phyloP scores from a whole-genome alignment of 768 basidiomycete species.

The Sarcomyxa edulis region DNA sequence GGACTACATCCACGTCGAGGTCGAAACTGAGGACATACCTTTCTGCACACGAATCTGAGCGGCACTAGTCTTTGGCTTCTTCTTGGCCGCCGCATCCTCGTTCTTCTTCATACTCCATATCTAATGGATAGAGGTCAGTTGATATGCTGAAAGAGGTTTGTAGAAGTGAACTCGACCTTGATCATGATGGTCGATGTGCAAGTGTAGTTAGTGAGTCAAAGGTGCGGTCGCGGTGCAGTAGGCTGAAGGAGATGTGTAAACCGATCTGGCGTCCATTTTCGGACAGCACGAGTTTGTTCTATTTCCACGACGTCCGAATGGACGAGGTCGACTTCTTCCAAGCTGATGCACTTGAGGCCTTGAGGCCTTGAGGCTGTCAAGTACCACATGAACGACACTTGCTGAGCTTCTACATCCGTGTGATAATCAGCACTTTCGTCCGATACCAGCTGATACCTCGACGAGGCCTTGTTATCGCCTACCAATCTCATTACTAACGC shows the following conservation, averaged over 20 bases:
- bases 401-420: too few species aligned
- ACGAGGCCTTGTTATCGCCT: conserved; percentile 3
- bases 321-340: too few species aligned
- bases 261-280: too few species aligned
- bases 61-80: conserved; percentile 96
- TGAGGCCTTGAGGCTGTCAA: too few species aligned
- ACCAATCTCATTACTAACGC: conserved; percentile 28
- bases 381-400: too few species aligned
- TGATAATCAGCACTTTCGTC: conserved; percentile 7
- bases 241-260: conserved; percentile 4
- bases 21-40: conserved; percentile 44
- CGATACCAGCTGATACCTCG: conserved; percentile 5
- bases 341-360: too few species aligned
- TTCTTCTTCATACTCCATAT: conserved; percentile 99
- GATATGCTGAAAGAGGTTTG: conserved; percentile 8
- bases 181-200: conserved; percentile 33
- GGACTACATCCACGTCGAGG: background rate
- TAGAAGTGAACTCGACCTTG: conserved; percentile 26
- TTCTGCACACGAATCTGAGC: conserved; percentile 99
- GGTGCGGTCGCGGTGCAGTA: conserved; percentile 17
- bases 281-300: too few species aligned
- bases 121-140: conserved; percentile 34
- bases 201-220: conserved; percentile 24
- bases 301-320: too few species aligned
- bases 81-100: conserved; percentile 95